phyloP scores from a whole-genome alignment of 306 rosid species.

The Alnus glutinosa region DNA sequence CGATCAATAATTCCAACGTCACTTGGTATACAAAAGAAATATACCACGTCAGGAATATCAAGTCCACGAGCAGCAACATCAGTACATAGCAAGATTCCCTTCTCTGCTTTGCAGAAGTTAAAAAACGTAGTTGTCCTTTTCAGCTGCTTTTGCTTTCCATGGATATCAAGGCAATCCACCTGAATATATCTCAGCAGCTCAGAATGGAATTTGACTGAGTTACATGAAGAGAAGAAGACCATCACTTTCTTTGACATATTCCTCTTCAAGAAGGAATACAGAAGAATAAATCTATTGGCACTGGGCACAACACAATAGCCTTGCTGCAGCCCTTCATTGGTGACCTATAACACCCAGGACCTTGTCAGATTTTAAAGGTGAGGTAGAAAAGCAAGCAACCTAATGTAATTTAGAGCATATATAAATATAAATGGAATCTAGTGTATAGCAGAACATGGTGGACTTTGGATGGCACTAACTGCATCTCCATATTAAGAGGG shows the following conservation, averaged over 20 bases:
- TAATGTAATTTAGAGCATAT: not conserved
- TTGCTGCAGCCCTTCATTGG: constrained; percentile 94
- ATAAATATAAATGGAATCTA: not conserved
- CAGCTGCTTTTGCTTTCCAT: constrained; percentile 94
- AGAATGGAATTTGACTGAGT: constrained; percentile 85
- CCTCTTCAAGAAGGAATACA: constrained; percentile 80
- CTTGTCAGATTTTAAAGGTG: constrained; percentile 22
- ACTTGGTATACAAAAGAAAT: not conserved
- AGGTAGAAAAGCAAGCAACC: constrained; percentile 14
- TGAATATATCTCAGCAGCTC: constrained; percentile 76
- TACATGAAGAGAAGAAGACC: constrained; percentile 98
- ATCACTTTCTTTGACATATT: constrained; percentile 75
- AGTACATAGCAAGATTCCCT: constrained; percentile 91
- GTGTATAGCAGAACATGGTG: not conserved
- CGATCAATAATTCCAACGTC: not conserved
- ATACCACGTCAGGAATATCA: constrained; percentile 15
- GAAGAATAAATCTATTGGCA: constrained; percentile 75
- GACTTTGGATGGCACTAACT: not conserved
- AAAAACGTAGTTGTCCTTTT: constrained; percentile 65
- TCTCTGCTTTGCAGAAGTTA: constrained; percentile 79
- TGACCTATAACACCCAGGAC: constrained; percentile 54
- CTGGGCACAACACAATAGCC: constrained; percentile 91
- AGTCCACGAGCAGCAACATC: constrained; percentile 52
- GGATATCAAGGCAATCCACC: constrained; percentile 76
- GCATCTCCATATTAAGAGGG: not conserved